Evolutionary conservation across 345 rosid genomes (phyloP).

Genomic region (Linum tenue): DNA sequence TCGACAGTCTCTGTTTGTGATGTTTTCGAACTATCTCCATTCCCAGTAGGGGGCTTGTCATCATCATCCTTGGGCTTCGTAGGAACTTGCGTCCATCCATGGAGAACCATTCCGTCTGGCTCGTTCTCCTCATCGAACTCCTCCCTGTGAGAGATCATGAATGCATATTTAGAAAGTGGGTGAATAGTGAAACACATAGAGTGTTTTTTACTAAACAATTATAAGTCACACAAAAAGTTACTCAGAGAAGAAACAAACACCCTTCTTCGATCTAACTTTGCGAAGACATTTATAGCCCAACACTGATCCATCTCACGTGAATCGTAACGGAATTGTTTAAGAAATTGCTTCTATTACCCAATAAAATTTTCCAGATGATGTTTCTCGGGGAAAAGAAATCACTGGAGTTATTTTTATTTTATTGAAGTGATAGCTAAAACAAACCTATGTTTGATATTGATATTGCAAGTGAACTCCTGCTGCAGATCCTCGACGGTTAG

Average conservation of each 20-base stretch:
- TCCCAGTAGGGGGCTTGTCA: constrained; percentile 27
- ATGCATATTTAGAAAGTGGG: background rate
- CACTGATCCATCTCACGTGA: no score
- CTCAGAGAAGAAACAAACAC: no score
- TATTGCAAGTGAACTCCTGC: constrained; percentile 79
- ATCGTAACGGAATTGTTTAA: no score
- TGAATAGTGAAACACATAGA: background rate
- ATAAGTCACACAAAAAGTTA: no score
- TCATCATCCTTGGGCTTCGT: constrained; percentile 26
- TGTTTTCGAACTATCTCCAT: constrained; percentile 35
- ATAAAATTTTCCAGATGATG: no score
- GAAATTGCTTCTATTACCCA: no score
- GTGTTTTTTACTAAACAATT: no score
- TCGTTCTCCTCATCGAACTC: constrained; percentile 93
- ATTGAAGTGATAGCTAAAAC: background rate
- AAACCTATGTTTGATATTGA: constrained; percentile 87
- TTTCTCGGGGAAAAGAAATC: no score
- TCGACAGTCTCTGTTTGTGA: constrained; percentile 21
- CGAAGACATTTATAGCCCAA: no score
- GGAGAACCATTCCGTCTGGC: constrained; percentile 91
- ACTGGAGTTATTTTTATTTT: no score
- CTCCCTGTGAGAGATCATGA: constrained; percentile 38
- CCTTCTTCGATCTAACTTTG: no score
- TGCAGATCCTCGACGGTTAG: constrained; percentile 82
- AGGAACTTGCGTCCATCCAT: constrained; percentile 68